phyloP scores from a whole-genome alignment of 2,329 filamentous ascomycete species.

The Colletotrichum incanum region DNA sequence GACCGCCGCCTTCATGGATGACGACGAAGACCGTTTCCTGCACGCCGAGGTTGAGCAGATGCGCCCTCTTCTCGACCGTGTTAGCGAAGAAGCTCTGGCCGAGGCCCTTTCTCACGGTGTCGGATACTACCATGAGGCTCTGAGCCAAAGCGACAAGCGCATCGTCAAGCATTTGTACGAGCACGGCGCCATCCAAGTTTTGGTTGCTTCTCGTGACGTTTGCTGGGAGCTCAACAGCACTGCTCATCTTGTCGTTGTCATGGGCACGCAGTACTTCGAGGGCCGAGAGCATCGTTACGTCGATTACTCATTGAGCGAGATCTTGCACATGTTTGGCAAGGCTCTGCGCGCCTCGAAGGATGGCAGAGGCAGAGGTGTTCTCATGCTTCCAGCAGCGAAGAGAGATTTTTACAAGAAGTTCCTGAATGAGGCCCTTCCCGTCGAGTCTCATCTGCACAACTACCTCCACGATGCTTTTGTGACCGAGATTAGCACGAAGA shows the following conservation, averaged over 20 bases:
- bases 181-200: slow-evolving; percentile 89
- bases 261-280: slow-evolving; percentile 98
- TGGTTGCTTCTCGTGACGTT: slow-evolving; percentile 84
- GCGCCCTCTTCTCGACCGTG: slow-evolving; percentile 82
- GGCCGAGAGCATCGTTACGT: slow-evolving; percentile 97
- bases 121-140: slow-evolving; percentile 96
- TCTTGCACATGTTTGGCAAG: slow-evolving; percentile 98
- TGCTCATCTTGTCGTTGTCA: slow-evolving; percentile 93
- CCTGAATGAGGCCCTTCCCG: slow-evolving; percentile 93
- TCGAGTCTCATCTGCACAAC: slow-evolving; percentile 93
- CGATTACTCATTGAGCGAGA: slow-evolving; percentile 94
- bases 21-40: slow-evolving; percentile 94
- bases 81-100: slow-evolving; percentile 89
- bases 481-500: slow-evolving; percentile 96
- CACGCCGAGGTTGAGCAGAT: slow-evolving; percentile 88
- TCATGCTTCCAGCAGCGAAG: slow-evolving; percentile 96
- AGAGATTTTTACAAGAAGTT: slow-evolving; percentile 99
- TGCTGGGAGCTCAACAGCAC: slow-evolving; percentile 95
- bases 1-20: slow-evolving; percentile 88
- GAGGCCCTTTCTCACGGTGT: slow-evolving; percentile 95
- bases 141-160: slow-evolving; percentile 89
- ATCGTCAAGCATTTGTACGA: slow-evolving; percentile 95
- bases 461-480: slow-evolving; percentile 97
- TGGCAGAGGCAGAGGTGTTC: slow-evolving; percentile 87
- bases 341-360: slow-evolving; percentile 85